Conservation (phyloP, 176 grass and related monocot genomes). For the Hyparrhenia diplandra region DNA sequence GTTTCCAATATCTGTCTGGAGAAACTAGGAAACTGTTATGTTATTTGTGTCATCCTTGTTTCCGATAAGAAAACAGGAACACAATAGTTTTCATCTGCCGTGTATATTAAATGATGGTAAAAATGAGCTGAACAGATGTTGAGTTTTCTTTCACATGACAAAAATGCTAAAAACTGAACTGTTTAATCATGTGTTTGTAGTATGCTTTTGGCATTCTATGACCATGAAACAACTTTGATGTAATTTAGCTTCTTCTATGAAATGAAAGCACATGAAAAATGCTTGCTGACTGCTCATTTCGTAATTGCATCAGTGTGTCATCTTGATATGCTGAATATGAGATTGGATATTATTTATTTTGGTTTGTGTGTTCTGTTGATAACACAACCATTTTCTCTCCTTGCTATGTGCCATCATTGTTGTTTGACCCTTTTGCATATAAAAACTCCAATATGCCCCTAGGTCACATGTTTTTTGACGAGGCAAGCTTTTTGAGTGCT, state of each 20-base stretch:
- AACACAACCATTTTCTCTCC: not conserved
- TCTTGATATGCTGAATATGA: slow-evolving; percentile 13
- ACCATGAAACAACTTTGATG: not conserved
- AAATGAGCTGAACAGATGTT: not conserved
- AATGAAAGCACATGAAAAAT: not conserved
- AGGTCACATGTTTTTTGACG: not conserved
- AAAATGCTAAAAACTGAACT: not conserved
- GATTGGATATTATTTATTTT: not conserved
- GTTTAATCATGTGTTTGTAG: not conserved
- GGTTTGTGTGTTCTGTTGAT: not conserved
- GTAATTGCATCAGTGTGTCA: not conserved
- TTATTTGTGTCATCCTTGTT: not conserved
- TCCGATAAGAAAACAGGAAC: not conserved
- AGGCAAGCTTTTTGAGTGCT: not conserved
- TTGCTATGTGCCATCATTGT: not conserved
- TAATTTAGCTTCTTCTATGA: not conserved
- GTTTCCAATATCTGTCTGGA: not conserved
- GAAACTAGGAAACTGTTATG: slow-evolving; percentile 1
- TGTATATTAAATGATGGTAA: not conserved
- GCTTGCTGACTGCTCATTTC: not conserved
- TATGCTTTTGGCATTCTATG: slow-evolving; percentile 1
- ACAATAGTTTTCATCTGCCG: not conserved
- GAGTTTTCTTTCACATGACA: not conserved
- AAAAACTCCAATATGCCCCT: slow-evolving; percentile 12
- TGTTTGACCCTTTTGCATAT: slow-evolving; percentile 14